phyloP scores from a whole-genome alignment of 371 early-diverging fungal genomes.

The Zychaea mexicana region DNA sequence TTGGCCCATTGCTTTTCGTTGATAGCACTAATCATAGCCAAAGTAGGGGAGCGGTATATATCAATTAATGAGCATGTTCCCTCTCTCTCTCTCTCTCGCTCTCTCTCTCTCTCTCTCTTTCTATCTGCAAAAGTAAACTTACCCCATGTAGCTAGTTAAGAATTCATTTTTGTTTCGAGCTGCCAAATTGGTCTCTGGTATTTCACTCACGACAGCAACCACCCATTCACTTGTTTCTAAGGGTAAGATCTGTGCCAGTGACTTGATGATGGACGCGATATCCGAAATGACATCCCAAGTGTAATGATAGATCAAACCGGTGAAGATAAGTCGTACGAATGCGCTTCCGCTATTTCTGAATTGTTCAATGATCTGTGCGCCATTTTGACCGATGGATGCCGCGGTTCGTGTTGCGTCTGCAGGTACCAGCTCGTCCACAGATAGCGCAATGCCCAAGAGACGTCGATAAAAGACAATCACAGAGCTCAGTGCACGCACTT shows the following conservation, averaged over 20 bases:
- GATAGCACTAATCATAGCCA: conserved; percentile 25
- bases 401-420: conserved; percentile 14
- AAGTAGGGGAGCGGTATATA: not conserved
- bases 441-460: conserved; percentile 34
- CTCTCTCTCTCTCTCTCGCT: not conserved
- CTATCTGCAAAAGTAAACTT: too few species aligned
- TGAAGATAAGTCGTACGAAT: conserved; percentile 42
- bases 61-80: not conserved
- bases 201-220: conserved; percentile 36
- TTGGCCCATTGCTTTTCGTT: conserved; percentile 44
- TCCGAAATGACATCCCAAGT: conserved; percentile 54
- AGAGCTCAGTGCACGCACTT: conserved; percentile 62
- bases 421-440: conserved; percentile 21
- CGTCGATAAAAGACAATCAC: conserved; percentile 58
- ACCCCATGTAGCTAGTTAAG: conserved; percentile 45
- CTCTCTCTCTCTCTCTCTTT: not conserved
- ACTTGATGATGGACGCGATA: conserved; percentile 47
- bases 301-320: conserved; percentile 54
- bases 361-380: conserved; percentile 23
- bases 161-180: conserved; percentile 49
- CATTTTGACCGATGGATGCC: conserved; percentile 29
- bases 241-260: conserved; percentile 50
- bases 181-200: conserved; percentile 51
- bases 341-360: conserved; percentile 36
- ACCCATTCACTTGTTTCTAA: conserved; percentile 41